A percentile compares a stretch with the other conserved stretches of the same genome.
Evolutionary conservation across 805 yeast genomes (phyloP).

Genomic region (Wickerhamomyces mucosus): DNA sequence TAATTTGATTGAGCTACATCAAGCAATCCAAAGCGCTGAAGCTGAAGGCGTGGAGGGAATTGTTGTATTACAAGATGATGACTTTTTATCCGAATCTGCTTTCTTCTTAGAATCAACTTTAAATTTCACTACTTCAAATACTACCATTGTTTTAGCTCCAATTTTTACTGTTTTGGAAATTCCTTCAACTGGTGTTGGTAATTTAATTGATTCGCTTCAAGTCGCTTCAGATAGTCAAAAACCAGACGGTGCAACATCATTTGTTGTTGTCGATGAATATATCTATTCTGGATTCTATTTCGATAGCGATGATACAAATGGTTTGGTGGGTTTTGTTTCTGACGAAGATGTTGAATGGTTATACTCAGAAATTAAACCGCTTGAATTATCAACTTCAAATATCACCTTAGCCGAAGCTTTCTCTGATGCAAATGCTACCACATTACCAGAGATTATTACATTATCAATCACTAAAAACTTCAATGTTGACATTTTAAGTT

Average conservation of each 20-base stretch:
- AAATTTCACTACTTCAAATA: no score
- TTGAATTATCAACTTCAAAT: not conserved
- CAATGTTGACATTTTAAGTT: slow-evolving; percentile 26
- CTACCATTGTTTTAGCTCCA: slow-evolving; percentile 27
- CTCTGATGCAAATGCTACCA: slow-evolving; percentile 1
- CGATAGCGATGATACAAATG: slow-evolving; percentile 38
- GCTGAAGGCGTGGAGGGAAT: slow-evolving; percentile 29
- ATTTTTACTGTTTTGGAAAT: slow-evolving; percentile 17
- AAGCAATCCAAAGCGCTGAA: slow-evolving; percentile 27
- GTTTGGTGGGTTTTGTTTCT: slow-evolving; percentile 38
- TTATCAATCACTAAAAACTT: slow-evolving; percentile 38
- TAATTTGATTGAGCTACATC: slow-evolving; percentile 26
- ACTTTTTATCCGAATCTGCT: slow-evolving; percentile 39
- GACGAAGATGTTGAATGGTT: slow-evolving; percentile 36
- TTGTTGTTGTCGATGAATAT: slow-evolving; percentile 34
- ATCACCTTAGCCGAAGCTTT: slow-evolving; percentile 21
- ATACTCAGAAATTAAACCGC: slow-evolving; percentile 5
- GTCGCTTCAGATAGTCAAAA: slow-evolving; percentile 30
- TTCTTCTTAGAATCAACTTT: slow-evolving; percentile 36
- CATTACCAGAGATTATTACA: slow-evolving; percentile 28
- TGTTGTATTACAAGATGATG: slow-evolving; percentile 41
- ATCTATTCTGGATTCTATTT: slow-evolving; percentile 42
- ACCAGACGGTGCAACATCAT: slow-evolving; percentile 32
- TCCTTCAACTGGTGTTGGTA: slow-evolving; percentile 43
- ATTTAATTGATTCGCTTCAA: slow-evolving; percentile 39